Conservation (phyloP, 2,329 filamentous ascomycete species). For the Myriangium duriaei region DNA sequence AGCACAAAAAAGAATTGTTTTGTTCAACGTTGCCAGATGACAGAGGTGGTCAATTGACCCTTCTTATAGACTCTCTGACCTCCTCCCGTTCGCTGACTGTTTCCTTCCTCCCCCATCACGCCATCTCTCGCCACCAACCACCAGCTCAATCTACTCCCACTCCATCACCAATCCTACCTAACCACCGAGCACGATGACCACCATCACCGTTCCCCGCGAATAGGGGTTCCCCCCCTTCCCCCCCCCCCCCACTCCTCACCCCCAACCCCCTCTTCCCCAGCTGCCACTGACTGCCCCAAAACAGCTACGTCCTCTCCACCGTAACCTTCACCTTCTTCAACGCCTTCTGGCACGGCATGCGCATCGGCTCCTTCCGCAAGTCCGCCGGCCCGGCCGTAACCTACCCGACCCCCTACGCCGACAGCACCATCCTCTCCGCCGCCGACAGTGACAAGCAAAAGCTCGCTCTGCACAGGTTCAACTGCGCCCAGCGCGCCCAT, state of each 20-base stretch:
- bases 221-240: slow-evolving; percentile 30
- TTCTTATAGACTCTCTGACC: no score
- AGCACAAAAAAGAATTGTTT: no score
- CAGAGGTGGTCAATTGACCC: no score
- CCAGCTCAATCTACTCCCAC: background rate
- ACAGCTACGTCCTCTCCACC: slow-evolving; percentile 43
- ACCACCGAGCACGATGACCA: no score
- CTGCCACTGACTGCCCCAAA: no score
- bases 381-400: slow-evolving; percentile 39
- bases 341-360: slow-evolving; percentile 37
- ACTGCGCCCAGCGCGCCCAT: slow-evolving; percentile 40
- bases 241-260: background rate
- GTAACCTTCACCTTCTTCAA: slow-evolving; percentile 44
- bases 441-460: slow-evolving; percentile 29
- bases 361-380: slow-evolving; percentile 37
- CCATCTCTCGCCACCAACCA: slow-evolving; percentile 1
- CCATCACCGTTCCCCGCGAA: slow-evolving; percentile 34
- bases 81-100: no score
- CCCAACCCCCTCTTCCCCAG: slow-evolving; percentile 6
- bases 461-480: slow-evolving; percentile 33
- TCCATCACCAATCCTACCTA: no score
- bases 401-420: slow-evolving; percentile 49
- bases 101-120: no score
- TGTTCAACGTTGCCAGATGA: no score
- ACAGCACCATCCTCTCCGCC: slow-evolving; percentile 37